A percentile compares a stretch with the other conserved stretches of the same genome.
These are phyloP conservation scores for Arabidopsis suecica DNA, from an alignment of 345 rosid genomes.

Conservation along the genomic window DNA sequence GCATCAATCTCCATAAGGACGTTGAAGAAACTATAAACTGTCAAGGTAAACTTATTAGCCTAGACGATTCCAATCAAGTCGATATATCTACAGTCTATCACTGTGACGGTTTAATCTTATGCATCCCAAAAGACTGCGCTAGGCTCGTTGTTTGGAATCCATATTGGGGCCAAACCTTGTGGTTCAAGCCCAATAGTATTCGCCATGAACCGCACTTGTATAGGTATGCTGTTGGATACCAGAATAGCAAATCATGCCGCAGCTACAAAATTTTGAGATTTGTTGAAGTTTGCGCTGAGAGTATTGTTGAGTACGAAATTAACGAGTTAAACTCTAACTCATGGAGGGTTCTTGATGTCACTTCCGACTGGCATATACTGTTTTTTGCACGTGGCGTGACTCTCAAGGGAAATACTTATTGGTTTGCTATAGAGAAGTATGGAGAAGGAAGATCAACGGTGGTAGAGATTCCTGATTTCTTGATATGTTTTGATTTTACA, in stretches of 20 bases:
- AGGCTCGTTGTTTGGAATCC: conserved; percentile 20
- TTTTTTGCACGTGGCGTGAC: background rate
- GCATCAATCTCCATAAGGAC: background rate
- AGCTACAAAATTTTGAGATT: background rate
- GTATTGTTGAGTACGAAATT: background rate
- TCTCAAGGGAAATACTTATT: background rate
- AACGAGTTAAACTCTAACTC: background rate
- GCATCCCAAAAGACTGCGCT: conserved; percentile 4
- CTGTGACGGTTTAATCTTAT: background rate
- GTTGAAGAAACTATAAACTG: background rate
- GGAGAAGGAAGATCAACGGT: too few species aligned
- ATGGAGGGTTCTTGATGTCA: background rate
- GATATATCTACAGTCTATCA: background rate
- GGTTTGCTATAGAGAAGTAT: background rate
- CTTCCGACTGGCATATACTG: background rate
- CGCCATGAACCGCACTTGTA: background rate
- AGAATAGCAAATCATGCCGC: background rate
- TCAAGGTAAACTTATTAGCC: background rate
- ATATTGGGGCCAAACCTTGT: background rate
- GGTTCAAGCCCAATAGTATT: background rate
- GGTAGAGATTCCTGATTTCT: background rate
- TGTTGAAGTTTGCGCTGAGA: too few species aligned
- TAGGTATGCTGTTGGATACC: background rate
- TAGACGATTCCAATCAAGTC: background rate
- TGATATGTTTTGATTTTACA: conserved; percentile 23